phyloP scores from a whole-genome alignment of 176 grass and related monocot genomes.

The Elymus sibiricus region DNA sequence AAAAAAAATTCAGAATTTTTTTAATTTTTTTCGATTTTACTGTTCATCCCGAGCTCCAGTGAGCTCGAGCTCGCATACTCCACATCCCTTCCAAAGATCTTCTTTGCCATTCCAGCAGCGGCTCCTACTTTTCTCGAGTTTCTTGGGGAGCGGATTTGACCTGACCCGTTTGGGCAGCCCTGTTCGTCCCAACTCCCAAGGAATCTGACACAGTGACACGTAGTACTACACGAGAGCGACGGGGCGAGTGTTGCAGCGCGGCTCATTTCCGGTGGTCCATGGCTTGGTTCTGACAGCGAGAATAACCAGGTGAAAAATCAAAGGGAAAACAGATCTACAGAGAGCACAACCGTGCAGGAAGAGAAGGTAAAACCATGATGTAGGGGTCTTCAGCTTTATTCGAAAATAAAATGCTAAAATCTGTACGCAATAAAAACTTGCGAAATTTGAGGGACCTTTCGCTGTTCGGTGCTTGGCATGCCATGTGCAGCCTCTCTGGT shows the following conservation, averaged over 20 bases:
- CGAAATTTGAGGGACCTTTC: background rate
- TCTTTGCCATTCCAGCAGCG: background rate
- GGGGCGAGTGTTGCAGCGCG: background rate
- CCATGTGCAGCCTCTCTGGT: conserved; percentile 31
- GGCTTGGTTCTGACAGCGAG: background rate
- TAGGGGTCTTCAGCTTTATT: no score
- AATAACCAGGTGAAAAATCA: no score
- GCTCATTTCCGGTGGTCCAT: background rate
- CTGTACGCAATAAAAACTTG: background rate
- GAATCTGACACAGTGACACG: background rate
- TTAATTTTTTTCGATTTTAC: no score
- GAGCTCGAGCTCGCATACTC: no score
- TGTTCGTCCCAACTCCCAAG: background rate
- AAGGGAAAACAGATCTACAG: no score
- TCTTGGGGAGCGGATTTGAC: background rate
- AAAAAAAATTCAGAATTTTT: no score
- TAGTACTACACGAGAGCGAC: background rate
- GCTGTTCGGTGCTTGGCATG: conserved; percentile 21
- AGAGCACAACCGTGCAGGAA: background rate
- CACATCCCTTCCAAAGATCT: conserved; percentile 21
- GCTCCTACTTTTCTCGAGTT: background rate
- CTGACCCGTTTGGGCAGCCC: background rate
- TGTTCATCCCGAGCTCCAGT: no score
- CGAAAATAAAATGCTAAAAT: no score
- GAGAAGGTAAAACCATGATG: background rate